A percentile compares a stretch with the other conserved stretches of the same genome.
Conservation (phyloP, 306 rosid genomes). For the Carpinus fangiana region DNA sequence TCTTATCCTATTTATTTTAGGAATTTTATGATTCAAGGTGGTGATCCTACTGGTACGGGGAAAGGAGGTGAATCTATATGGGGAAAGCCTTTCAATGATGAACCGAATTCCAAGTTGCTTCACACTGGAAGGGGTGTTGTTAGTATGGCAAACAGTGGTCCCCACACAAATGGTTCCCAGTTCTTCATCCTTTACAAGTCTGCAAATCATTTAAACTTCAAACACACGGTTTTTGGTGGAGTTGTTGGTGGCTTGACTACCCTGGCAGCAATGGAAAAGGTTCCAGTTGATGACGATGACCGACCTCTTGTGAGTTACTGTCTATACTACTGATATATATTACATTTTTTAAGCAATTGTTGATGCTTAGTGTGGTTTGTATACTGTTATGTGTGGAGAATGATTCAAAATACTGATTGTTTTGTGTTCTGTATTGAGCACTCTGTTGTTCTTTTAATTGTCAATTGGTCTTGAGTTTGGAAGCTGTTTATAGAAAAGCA, state of each 20-base stretch:
- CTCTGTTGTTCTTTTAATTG: background rate
- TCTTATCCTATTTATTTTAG: slow-evolving; percentile 40
- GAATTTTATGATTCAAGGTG: slow-evolving; percentile 98
- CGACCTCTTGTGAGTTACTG: slow-evolving; percentile 66
- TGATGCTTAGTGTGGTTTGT: background rate
- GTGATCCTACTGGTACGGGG: slow-evolving; percentile 97
- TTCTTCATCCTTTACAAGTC: slow-evolving; percentile 92
- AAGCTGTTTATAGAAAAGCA: background rate
- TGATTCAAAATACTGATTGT: background rate
- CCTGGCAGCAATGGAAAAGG: slow-evolving; percentile 88
- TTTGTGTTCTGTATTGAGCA: background rate
- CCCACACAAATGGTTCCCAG: slow-evolving; percentile 98
- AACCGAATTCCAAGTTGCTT: slow-evolving; percentile 83
- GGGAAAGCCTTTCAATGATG: slow-evolving; percentile 94
- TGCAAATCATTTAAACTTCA: slow-evolving; percentile 89
- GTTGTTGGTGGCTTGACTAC: slow-evolving; percentile 95
- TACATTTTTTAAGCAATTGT: slow-evolving; percentile 11
- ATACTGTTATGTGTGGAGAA: background rate
- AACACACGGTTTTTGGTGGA: slow-evolving; percentile 89
- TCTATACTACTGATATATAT: slow-evolving; percentile 15
- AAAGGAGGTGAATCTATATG: slow-evolving; percentile 96
- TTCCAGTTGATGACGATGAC: slow-evolving; percentile 85
- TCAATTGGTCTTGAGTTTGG: background rate
- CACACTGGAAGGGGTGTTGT: slow-evolving; percentile 96
- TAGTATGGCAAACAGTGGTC: slow-evolving; percentile 99